These are phyloP conservation scores for Noccaea caerulescens DNA, from an alignment of 345 rosid genomes.

Conservation along the genomic window DNA sequence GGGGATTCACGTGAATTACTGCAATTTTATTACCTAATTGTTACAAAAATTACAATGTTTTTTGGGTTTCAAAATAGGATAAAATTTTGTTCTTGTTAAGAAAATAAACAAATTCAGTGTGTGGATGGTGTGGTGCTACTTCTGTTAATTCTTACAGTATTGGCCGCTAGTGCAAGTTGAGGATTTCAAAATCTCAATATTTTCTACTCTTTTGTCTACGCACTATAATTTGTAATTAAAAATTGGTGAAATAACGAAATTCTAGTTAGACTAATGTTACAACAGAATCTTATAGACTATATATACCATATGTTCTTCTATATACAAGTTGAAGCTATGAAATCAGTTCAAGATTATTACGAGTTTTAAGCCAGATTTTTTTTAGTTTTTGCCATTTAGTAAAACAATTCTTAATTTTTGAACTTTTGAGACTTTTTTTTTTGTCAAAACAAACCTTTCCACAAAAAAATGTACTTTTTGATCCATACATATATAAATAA, in stretches of 20 bases:
- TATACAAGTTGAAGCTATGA: neutral
- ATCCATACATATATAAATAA: neutral
- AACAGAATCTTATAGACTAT: conserved; percentile 2
- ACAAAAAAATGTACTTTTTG: neutral
- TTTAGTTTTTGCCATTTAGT: neutral
- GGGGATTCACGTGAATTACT: conserved; percentile 47
- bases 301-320: neutral
- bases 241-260: neutral
- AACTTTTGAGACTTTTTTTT: neutral
- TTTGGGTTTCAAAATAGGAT: conserved; percentile 14
- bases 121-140: conserved; percentile 29
- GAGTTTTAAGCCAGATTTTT: neutral
- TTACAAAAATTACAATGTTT: conserved; percentile 19
- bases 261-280: neutral
- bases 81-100: neutral
- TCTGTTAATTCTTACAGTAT: conserved; percentile 27
- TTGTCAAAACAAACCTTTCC: neutral
- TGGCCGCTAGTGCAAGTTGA: conserved; percentile 36
- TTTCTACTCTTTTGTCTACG: neutral
- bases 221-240: neutral
- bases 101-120: neutral
- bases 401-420: neutral
- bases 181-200: neutral
- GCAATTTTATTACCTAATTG: conserved; percentile 24
- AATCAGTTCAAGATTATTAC: neutral